Base-by-base conservation (phyloP, 768 basidiomycete species). In the Crassisporium funariophilum region DNA sequence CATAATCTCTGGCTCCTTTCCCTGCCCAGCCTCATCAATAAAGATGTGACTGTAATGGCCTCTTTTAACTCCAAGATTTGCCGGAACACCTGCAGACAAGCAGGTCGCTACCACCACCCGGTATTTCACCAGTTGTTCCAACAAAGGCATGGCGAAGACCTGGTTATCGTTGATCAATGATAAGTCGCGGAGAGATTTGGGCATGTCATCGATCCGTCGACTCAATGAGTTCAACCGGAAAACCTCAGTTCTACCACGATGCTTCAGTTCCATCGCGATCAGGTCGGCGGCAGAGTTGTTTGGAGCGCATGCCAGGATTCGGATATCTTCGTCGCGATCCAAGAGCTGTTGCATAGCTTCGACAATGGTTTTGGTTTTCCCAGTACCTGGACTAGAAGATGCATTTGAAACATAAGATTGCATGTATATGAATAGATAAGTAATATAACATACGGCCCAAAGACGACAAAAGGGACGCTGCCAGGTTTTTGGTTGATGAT, bases 231-330 rank as follows among this genome's bases (percentile, higher is more conserved):
- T 78, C 16, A 84, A 66, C 3, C 84, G 69, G 59, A 84, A 81
- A 20, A 85, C 56, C 34, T 74, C 54, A 1, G 58, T 56, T 0
- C 54, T 49, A 19, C 68, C 66, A 8, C 78, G 67, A 2, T 52
- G 44, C 2, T 47, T 44, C 2, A 86, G 68, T 10, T 75, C 68
- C 19, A 66, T 55, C 1, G 80, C 74, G 15, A 84, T 69, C n/a
- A 80, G 60, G 50, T 86, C 84, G 2, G 83, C 83, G 0, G 84
- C 84, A 2, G 80, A 81, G 62, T 86, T 86, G 63, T 76, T 84
- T 0, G 84, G 84, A 0, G 84, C 82, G 51, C 83, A 85, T 0
- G 78, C 84, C 1, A 87, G 71, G 44, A 87, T 75, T 25, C 68
- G 71, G 1, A 73, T 69, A 4, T 67, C 34, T 0, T 73, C 70